These are phyloP conservation scores for Trichoderma sp. DNA, from an alignment of 2,329 filamentous ascomycete genomes.

Conservation along the genomic window DNA sequence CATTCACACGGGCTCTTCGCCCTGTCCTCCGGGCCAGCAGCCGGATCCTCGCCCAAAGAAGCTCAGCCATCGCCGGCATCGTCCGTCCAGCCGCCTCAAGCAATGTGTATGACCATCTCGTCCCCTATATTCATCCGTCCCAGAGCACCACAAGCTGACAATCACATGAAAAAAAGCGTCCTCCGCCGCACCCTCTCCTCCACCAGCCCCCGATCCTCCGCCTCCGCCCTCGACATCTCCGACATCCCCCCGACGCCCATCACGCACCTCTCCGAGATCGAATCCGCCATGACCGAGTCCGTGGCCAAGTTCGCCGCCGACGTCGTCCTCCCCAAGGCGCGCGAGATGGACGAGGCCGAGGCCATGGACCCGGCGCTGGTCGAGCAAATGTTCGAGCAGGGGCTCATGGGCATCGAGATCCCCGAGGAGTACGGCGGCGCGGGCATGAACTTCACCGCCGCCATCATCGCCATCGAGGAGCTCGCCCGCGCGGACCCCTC, in stretches of 20 bases:
- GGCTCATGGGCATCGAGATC: slow-evolving; percentile 95
- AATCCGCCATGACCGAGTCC: slow-evolving; percentile 83
- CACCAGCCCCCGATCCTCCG: slow-evolving; percentile 56
- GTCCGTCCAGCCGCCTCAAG: slow-evolving; percentile 33
- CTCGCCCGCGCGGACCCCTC: slow-evolving; percentile 90
- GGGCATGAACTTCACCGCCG: slow-evolving; percentile 97
- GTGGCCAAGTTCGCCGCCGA: slow-evolving; percentile 91
- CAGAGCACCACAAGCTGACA: not conserved
- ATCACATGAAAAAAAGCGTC: slow-evolving; percentile 34
- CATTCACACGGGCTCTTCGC: slow-evolving; percentile 54
- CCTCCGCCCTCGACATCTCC: slow-evolving; percentile 60
- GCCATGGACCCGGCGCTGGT: slow-evolving; percentile 86
- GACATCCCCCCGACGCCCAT: slow-evolving; percentile 89
- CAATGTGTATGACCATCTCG: slow-evolving; percentile 36
- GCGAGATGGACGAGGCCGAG: slow-evolving; percentile 98
- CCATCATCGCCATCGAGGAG: slow-evolving; percentile 96
- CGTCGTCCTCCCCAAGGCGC: slow-evolving; percentile 83
- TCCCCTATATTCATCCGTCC: not conserved
- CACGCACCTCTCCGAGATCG: slow-evolving; percentile 86
- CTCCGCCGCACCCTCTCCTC: slow-evolving; percentile 59
- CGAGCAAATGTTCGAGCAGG: slow-evolving; percentile 95
- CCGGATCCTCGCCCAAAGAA: slow-evolving; percentile 41
- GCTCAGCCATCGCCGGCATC: slow-evolving; percentile 32
- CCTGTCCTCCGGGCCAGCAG: slow-evolving; percentile 52
- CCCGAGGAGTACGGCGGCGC: slow-evolving; percentile 95